A percentile compares a stretch with the other conserved stretches of the same genome.
These are phyloP conservation scores for Pythium oligandrum DNA, from an alignment of 352 stramenopile genomes.

Conservation along the genomic window DNA sequence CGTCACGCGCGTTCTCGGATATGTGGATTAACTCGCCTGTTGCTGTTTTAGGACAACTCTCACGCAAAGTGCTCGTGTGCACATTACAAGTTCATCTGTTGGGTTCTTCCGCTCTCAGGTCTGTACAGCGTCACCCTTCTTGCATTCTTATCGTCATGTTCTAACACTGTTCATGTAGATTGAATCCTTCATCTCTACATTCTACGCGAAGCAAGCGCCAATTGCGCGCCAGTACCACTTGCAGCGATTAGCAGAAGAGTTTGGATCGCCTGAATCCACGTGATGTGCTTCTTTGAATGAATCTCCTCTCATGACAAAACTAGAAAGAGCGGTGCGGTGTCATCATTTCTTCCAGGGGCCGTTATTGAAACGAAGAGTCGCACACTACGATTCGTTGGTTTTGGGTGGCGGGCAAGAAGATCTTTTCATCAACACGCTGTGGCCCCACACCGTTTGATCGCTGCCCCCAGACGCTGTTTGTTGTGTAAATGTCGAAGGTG, in stretches of 20 bases:
- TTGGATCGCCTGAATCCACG: constrained; percentile 17
- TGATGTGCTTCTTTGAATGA: not conserved
- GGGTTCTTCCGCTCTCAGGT: constrained; percentile 74
- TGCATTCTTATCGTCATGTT: not conserved
- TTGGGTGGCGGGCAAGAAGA: no score
- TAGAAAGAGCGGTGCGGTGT: no score
- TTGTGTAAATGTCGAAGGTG: constrained; percentile 82
- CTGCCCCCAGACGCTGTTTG: no score
- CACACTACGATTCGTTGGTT: no score
- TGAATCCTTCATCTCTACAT: constrained; percentile 62
- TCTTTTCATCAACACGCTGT: no score
- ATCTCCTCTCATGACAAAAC: no score
- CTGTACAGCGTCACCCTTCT: not conserved
- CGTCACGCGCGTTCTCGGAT: no score
- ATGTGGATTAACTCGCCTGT: no score
- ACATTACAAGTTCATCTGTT: constrained; percentile 71
- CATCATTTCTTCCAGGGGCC: no score
- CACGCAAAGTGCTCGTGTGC: constrained; percentile 57
- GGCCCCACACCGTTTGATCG: no score
- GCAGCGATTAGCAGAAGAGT: constrained; percentile 58
- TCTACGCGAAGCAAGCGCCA: constrained; percentile 63
- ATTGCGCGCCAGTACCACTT: constrained; percentile 54
- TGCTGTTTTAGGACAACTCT: constrained; percentile 47
- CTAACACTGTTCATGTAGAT: constrained; percentile 28
- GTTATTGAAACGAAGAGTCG: no score